These are phyloP conservation scores for Sporothrix mexicana DNA, from an alignment of 2,329 filamentous ascomycete genomes.

Conservation along the genomic window DNA sequence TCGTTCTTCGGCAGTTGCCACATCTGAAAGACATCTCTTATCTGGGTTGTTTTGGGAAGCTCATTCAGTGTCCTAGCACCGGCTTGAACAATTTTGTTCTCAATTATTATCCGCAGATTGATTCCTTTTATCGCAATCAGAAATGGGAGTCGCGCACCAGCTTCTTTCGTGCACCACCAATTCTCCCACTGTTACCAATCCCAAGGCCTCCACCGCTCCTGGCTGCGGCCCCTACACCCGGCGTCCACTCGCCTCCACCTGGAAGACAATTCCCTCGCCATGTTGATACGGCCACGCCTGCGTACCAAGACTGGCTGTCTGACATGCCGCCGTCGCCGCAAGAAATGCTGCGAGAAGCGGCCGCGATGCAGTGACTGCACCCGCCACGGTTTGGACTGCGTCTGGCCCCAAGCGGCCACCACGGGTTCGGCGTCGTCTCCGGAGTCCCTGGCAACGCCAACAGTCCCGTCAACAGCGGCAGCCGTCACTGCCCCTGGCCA, in stretches of 20 bases:
- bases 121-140: neutral
- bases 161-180: neutral
- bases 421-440: neutral
- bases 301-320: constrained; percentile 10
- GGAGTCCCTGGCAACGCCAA: neutral
- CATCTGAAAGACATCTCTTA: neutral
- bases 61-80: neutral
- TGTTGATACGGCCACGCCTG: neutral
- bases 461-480: neutral
- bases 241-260: no score
- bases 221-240: no score
- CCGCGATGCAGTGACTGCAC: constrained; percentile 3
- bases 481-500: neutral
- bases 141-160: neutral
- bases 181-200: neutral
- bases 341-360: constrained; percentile 14
- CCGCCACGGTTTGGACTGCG: neutral
- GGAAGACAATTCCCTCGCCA: neutral
- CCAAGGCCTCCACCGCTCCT: no score
- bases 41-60: neutral
- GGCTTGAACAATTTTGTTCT: neutral
- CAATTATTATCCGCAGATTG: neutral
- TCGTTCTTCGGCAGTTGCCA: neutral
- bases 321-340: constrained; percentile 9
- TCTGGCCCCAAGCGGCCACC: neutral